Evolutionary conservation across 768 basidiomycete genomes (phyloP).

Genomic region (Trametopsis cervina): DNA sequence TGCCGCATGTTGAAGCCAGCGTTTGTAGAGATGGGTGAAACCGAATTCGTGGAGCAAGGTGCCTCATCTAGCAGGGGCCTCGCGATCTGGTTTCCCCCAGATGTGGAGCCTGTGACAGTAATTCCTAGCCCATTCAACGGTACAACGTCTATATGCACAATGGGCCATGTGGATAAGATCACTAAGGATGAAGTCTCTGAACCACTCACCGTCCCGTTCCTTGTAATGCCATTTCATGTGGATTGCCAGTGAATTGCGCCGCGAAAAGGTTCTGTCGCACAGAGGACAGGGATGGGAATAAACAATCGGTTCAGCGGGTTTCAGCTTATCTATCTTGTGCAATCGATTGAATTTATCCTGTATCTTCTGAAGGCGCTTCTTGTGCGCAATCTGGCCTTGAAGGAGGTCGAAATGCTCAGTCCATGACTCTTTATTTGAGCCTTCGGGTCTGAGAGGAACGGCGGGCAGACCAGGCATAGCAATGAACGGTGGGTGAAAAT

Average conservation of each 20-base stretch:
- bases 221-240: slow-evolving; percentile 14
- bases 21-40: neutral
- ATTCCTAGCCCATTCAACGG: neutral
- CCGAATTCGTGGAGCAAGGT: neutral
- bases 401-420: neutral
- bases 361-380: neutral
- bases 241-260: slow-evolving; percentile 10
- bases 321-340: neutral
- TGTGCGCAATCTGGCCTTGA: neutral
- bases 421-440: neutral
- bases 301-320: neutral
- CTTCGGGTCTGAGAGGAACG: neutral
- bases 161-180: too few relatives aligned
- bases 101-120: too few relatives aligned
- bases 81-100: too few relatives aligned
- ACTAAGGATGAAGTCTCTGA: neutral
- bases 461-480: neutral
- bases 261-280: slow-evolving; percentile 4
- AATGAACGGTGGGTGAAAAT: neutral
- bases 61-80: too few relatives aligned
- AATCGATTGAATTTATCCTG: neutral
- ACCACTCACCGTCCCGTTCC: neutral
- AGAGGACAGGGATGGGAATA: slow-evolving; percentile 6
- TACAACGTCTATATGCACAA: too few relatives aligned
- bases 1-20: neutral